These are phyloP conservation scores for Lactarius hatsudake DNA, from an alignment of 768 basidiomycete species.

Conservation along the genomic window DNA sequence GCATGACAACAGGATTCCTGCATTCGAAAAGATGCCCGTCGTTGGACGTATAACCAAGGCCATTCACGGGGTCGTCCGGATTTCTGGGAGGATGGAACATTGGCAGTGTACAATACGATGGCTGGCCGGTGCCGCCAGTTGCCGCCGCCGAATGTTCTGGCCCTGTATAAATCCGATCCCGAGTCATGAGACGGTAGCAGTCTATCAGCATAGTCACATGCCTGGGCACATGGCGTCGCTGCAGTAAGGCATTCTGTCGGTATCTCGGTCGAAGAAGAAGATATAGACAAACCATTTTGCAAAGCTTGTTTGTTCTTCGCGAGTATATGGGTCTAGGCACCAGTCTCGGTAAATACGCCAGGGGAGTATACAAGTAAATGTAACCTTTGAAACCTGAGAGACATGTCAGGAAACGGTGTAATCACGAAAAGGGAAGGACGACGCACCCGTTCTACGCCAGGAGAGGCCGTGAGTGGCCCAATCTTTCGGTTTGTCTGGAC, in stretches of 20 bases:
- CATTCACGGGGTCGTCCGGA: conserved; percentile 32
- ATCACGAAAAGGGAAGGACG: neutral
- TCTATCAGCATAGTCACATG: conserved; percentile 20
- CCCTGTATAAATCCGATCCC: conserved; percentile 36
- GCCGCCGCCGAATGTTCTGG: conserved; percentile 43
- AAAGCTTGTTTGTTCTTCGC: conserved; percentile 34
- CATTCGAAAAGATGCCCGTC: conserved; percentile 54
- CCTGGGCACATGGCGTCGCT: conserved; percentile 54
- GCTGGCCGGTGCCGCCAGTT: conserved; percentile 37
- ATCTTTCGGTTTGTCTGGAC: neutral
- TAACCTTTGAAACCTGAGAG: conserved; percentile 51
- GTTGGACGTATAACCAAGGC: conserved; percentile 47
- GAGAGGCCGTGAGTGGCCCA: neutral
- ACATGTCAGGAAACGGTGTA: conserved; percentile 23
- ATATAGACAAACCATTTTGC: conserved; percentile 45
- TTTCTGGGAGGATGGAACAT: conserved; percentile 46
- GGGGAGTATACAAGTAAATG: neutral
- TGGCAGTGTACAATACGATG: conserved; percentile 53
- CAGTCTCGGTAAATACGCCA: neutral
- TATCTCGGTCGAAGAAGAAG: neutral
- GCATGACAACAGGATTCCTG: conserved; percentile 50
- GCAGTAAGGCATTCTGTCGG: neutral
- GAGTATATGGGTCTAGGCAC: conserved; percentile 53
- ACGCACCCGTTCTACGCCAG: neutral
- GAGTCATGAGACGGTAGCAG: neutral